Conservation (phyloP, 1,284 basidiomycete species). For the Moniliophthora roreri region DNA sequence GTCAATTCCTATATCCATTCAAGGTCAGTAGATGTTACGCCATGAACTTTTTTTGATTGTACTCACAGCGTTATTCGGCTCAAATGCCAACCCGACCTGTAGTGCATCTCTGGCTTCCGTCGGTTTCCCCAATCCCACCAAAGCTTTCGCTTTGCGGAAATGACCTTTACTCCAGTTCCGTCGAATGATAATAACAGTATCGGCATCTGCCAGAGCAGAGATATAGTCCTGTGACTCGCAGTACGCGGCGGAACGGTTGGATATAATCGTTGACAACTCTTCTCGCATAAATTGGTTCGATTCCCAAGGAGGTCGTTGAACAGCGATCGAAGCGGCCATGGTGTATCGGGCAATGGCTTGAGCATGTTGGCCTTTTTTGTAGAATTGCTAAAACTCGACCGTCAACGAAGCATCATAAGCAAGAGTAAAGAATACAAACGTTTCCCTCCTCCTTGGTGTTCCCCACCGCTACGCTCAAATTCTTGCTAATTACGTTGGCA, state of each 20-base stretch:
- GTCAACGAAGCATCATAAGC: slow-evolving; percentile 7
- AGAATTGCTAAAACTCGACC: slow-evolving; percentile 54
- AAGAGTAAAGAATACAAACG: slow-evolving; percentile 40
- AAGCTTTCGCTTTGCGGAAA: slow-evolving; percentile 88
- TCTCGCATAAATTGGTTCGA: slow-evolving; percentile 80
- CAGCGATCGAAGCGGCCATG: slow-evolving; percentile 79
- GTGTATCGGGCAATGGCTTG: slow-evolving; percentile 85
- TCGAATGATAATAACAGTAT: slow-evolving; percentile 84
- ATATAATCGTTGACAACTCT: slow-evolving; percentile 86
- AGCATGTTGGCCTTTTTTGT: slow-evolving; percentile 73
- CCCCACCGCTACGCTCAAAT: slow-evolving; percentile 72
- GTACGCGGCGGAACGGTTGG: slow-evolving; percentile 90
- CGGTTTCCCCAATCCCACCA: slow-evolving; percentile 71
- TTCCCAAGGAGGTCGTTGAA: slow-evolving; percentile 91
- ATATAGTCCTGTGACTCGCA: slow-evolving; percentile 77
- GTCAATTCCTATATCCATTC: slow-evolving; percentile 25
- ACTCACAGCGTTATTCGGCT: slow-evolving; percentile 79
- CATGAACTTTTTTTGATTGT: background rate
- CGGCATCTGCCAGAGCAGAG: slow-evolving; percentile 87
- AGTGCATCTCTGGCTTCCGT: slow-evolving; percentile 85
- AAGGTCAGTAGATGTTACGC: background rate
- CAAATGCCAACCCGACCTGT: slow-evolving; percentile 84
- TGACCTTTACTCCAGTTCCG: slow-evolving; percentile 94
- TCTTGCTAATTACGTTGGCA: slow-evolving; percentile 72
- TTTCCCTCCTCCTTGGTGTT: slow-evolving; percentile 90